phyloP scores from a whole-genome alignment of 495 filamentous ascomycete genomes.

The Xanthoparmelia taractica region DNA sequence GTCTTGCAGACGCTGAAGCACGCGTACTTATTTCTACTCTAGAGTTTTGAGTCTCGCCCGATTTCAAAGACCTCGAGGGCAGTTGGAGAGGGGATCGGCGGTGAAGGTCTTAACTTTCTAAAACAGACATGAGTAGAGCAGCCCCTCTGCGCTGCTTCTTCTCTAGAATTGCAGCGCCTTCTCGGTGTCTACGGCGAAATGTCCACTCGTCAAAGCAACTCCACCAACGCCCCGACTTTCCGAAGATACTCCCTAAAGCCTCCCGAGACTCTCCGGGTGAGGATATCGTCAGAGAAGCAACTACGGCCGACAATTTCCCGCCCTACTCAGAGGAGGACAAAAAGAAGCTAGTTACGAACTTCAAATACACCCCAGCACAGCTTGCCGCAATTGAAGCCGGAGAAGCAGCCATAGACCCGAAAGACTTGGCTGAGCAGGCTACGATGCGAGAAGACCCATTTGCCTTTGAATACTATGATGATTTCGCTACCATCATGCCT shows the following conservation, averaged over 20 bases:
- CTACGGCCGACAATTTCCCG: conserved; percentile 43
- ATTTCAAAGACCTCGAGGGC: neutral
- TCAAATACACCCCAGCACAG: conserved; percentile 78
- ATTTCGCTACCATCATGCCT: conserved; percentile 69
- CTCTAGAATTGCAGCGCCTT: neutral
- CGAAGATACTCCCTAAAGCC: conserved; percentile 16
- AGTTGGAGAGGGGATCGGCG: neutral
- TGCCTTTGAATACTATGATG: conserved; percentile 70
- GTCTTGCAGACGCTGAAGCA: conserved; percentile 1
- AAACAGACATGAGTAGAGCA: conserved; percentile 13
- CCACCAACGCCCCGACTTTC: conserved; percentile 11
- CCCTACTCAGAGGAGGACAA: conserved; percentile 64
- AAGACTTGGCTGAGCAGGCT: conserved; percentile 68
- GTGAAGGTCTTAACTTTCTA: neutral
- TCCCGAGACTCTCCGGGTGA: neutral
- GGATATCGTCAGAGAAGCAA: conserved; percentile 18
- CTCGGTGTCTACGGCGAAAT: conserved; percentile 15
- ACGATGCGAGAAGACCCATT: conserved; percentile 62
- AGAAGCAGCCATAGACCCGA: conserved; percentile 69
- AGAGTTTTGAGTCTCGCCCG: too few species aligned
- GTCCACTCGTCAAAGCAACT: conserved; percentile 19
- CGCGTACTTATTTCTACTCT: neutral
- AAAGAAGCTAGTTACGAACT: conserved; percentile 51
- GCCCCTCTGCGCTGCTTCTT: conserved; percentile 12
- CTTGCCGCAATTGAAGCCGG: conserved; percentile 78